Evolutionary conservation across 2,329 filamentous ascomycete genomes (phyloP), one percentile per base, ranked within the genome.

Genomic region (Aaosphaeria pasadenensis): DNA sequence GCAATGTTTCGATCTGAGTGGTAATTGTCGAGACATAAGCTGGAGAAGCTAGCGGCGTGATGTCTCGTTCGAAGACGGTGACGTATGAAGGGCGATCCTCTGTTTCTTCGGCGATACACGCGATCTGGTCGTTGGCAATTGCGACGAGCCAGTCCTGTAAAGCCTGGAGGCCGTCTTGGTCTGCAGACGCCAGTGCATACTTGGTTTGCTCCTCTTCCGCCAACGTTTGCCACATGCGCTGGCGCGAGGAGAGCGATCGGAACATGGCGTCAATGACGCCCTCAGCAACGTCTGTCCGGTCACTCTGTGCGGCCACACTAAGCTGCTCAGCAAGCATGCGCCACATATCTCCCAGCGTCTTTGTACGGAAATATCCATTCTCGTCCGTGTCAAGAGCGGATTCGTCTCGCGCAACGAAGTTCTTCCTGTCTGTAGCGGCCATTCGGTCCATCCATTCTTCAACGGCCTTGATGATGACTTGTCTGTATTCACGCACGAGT

Each of bases 361-460:
- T 91, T 44, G 91, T 96, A 43, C 92, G 86, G 74, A 96, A 91
- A 69, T 89, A 91, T 51, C 90, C 90, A 67, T 95, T 91, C 64
- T 91, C 85, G 70, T 95, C 91, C 59, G 84, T 84, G 66, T 96
- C 91, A 53, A 96, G 78, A 64, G 91, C 89, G 60, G 91, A 88
- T 50, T 86, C 80, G 58, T 84, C 85, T 53, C 91, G 85, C 48
- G 90, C 85, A 42, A 84, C 77, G 70, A 99, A 95, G 58, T 89
- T 87, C 60, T 85, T 87, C 63, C 81, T 82, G 71, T 99, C 95
- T 40, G 89, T 86, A 6, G 78, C 79, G 60, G 89, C 90, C 70
- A 99, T 96, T 49, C 91, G 85, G 54, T 95, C 89, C 79, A 97
- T 95, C 91, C 94, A 99, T 74, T 97, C 89, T 68, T 96, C 92